Evolutionary conservation across 352 stramenopile genomes (phyloP).

Genomic region (Elongisporangium undulatum): DNA sequence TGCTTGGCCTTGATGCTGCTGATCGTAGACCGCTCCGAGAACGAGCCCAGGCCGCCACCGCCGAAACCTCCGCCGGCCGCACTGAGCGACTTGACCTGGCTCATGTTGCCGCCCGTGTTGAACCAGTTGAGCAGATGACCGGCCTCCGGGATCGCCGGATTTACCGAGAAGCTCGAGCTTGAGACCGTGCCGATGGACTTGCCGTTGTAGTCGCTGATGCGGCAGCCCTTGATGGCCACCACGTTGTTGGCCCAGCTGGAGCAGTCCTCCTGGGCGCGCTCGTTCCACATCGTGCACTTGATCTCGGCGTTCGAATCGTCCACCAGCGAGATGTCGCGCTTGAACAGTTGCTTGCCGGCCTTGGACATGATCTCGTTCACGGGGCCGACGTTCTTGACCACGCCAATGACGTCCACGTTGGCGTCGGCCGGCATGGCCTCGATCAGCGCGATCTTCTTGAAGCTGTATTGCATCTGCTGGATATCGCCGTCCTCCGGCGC

Average conservation of each 20-base stretch:
- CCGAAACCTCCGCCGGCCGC: slow-evolving; percentile 66
- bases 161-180: slow-evolving; percentile 78
- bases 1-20: slow-evolving; percentile 94
- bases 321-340: slow-evolving; percentile 95
- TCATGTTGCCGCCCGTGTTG: slow-evolving; percentile 59
- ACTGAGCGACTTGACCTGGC: slow-evolving; percentile 77
- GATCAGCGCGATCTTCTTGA: slow-evolving; percentile 93
- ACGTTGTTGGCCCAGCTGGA: slow-evolving; percentile 89
- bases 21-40: slow-evolving; percentile 88
- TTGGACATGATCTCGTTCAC: slow-evolving; percentile 93
- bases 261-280: slow-evolving; percentile 80
- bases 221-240: slow-evolving; percentile 94
- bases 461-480: slow-evolving; percentile 88
- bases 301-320: slow-evolving; percentile 96
- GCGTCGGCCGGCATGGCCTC: slow-evolving; percentile 82
- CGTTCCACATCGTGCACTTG: slow-evolving; percentile 96
- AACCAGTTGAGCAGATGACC: slow-evolving; percentile 85
- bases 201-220: slow-evolving; percentile 93
- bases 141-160: slow-evolving; percentile 85
- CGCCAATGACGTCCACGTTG: slow-evolving; percentile 94
- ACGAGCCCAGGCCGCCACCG: slow-evolving; percentile 68
- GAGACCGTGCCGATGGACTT: slow-evolving; percentile 86
- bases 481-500: slow-evolving; percentile 89
- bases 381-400: slow-evolving; percentile 93
- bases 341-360: slow-evolving; percentile 93